phyloP scores from a whole-genome alignment of 805 yeast genomes.

The Kuraishia piskuri region DNA sequence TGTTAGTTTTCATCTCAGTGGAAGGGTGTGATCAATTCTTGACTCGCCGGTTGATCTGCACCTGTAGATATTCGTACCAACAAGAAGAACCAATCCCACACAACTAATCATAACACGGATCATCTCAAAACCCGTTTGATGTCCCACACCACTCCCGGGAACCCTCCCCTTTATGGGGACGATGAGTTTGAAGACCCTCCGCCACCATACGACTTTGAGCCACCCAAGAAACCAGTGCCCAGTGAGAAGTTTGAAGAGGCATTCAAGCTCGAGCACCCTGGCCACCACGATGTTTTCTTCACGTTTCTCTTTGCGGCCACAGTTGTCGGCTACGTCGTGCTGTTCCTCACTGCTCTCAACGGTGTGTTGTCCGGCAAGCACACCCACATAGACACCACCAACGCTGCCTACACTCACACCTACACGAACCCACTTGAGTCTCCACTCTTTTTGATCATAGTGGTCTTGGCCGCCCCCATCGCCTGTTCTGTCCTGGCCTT shows the following conservation, averaged over 20 bases:
- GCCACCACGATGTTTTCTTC: slow-evolving; percentile 66
- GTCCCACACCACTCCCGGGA: background rate
- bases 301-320: slow-evolving; percentile 38
- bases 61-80: too few species aligned
- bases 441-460: slow-evolving; percentile 54
- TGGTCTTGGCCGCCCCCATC: slow-evolving; percentile 50
- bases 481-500: slow-evolving; percentile 50
- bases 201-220: slow-evolving; percentile 6
- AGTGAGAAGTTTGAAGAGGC: slow-evolving; percentile 51
- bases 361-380: slow-evolving; percentile 51
- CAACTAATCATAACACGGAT: too few species aligned
- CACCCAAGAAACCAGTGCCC: slow-evolving; percentile 20
- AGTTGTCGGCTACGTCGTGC: slow-evolving; percentile 57
- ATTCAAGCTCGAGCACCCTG: slow-evolving; percentile 56
- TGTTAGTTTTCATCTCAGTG: too few species aligned
- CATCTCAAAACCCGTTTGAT: too few species aligned
- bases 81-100: too few species aligned
- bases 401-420: slow-evolving; percentile 47
- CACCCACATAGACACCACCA: slow-evolving; percentile 55
- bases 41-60: too few species aligned
- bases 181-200: background rate
- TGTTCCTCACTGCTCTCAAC: slow-evolving; percentile 60
- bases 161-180: background rate
- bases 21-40: too few species aligned
- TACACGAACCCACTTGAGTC: slow-evolving; percentile 69